phyloP scores from a whole-genome alignment of 768 basidiomycete species.

The Suillus sp. region DNA sequence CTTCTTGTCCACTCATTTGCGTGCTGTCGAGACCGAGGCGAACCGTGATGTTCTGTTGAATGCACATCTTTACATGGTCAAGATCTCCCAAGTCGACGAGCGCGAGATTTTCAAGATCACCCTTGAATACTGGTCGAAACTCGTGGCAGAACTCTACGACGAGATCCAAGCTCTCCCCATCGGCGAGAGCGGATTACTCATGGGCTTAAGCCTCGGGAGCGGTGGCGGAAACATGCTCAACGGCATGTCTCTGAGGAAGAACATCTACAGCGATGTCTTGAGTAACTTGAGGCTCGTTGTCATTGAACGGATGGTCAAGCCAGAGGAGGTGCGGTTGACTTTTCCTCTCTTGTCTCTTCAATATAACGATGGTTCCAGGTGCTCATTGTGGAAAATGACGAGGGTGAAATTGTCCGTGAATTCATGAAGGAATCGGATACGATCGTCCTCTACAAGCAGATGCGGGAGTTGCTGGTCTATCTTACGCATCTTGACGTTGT shows the following conservation, averaged over 20 bases:
- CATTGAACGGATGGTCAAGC: conserved; percentile 99
- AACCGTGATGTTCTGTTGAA: conserved; percentile 94
- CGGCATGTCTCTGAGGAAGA: conserved; percentile 84
- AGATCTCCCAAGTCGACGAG: conserved; percentile 97
- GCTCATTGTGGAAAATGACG: conserved; percentile 97
- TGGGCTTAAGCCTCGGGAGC: conserved; percentile 81
- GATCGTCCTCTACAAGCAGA: conserved; percentile 97
- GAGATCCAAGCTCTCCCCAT: conserved; percentile 93
- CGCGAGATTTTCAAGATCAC: conserved; percentile 99
- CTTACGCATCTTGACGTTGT: conserved; percentile 95
- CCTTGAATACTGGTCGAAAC: conserved; percentile 95
- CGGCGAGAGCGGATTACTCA: conserved; percentile 81
- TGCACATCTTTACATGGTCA: conserved; percentile 97
- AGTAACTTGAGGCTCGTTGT: conserved; percentile 94
- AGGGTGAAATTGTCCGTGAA: conserved; percentile 98
- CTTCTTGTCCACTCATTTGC: conserved; percentile 91
- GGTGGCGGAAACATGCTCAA: conserved; percentile 68
- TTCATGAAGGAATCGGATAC: conserved; percentile 99
- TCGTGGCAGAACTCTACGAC: conserved; percentile 95
- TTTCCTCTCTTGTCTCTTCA: conserved; percentile 7
- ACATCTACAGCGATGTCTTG: conserved; percentile 93
- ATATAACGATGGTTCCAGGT: conserved; percentile 54
- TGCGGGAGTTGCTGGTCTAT: conserved; percentile 97
- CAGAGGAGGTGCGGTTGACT: conserved; percentile 78
- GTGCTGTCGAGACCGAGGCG: conserved; percentile 87